Evolutionary conservation across 2,329 filamentous ascomycete species (phyloP).

Genomic region (Ophiostoma ulmi): DNA sequence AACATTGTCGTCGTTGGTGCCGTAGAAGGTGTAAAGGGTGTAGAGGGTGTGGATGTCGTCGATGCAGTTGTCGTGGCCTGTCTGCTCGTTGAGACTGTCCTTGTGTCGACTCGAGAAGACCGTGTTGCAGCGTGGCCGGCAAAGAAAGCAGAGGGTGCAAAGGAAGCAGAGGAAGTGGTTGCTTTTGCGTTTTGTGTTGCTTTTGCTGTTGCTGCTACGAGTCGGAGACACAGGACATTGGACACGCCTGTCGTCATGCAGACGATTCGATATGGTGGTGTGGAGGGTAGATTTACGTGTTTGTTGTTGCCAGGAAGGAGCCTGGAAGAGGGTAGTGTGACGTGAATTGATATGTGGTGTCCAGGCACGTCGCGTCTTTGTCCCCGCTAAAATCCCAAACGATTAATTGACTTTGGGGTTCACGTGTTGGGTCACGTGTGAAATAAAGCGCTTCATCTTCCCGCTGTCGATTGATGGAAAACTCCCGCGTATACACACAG

Average conservation of each 20-base stretch:
- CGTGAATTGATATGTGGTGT: neutral
- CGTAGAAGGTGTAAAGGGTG: no score
- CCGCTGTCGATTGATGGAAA: neutral
- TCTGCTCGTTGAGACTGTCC: neutral
- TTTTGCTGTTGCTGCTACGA: conserved; percentile 23
- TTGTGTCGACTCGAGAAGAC: neutral
- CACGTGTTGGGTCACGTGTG: neutral
- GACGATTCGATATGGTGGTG: conserved; percentile 18
- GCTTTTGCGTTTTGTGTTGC: conserved; percentile 17
- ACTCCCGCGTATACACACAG: neutral
- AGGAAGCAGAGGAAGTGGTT: conserved; percentile 9
- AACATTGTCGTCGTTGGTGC: conserved; percentile 32
- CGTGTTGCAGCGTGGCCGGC: neutral
- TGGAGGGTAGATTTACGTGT: neutral
- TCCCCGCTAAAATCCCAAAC: conserved; percentile 6
- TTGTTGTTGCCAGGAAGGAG: conserved; percentile 13
- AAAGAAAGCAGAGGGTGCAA: neutral
- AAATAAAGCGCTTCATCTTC: neutral
- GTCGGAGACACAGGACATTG: conserved; percentile 26
- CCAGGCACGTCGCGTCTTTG: conserved; percentile 21
- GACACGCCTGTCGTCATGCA: conserved; percentile 30
- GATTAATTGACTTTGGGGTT: neutral
- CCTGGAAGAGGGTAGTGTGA: conserved; percentile 3
- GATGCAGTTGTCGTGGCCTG: neutral
- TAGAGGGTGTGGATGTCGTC: neutral